phyloP scores from a whole-genome alignment of 352 stramenopile genomes.

The Globisporangium uncinulatum region DNA sequence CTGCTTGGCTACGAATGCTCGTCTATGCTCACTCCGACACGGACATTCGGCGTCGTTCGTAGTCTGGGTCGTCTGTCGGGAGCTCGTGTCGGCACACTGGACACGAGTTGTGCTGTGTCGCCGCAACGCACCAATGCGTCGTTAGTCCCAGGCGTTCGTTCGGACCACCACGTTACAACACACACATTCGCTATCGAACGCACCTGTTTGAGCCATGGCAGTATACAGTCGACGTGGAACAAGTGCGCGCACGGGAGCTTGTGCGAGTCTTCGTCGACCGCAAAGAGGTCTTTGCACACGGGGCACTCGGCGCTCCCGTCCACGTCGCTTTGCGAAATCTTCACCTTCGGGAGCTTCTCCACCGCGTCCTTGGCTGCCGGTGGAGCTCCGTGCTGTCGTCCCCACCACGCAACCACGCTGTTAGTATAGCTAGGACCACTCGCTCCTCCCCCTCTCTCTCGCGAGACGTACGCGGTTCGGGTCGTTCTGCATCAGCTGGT shows the following conservation, averaged over 20 bases:
- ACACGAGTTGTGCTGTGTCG: slow-evolving; percentile 76
- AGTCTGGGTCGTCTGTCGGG: slow-evolving; percentile 79
- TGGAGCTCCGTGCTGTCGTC: slow-evolving; percentile 62
- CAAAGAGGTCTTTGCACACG: slow-evolving; percentile 85
- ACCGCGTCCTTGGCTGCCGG: slow-evolving; percentile 71
- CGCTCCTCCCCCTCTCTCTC: not conserved
- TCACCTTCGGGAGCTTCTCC: slow-evolving; percentile 67
- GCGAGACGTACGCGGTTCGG: slow-evolving; percentile 57
- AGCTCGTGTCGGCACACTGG: slow-evolving; percentile 81
- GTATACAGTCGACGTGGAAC: slow-evolving; percentile 84
- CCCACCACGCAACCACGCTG: slow-evolving; percentile 7
- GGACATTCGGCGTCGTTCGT: slow-evolving; percentile 48
- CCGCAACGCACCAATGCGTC: not conserved
- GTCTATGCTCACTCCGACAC: slow-evolving; percentile 8
- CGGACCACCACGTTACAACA: too few relatives aligned
- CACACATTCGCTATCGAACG: not conserved
- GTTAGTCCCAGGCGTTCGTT: not conserved
- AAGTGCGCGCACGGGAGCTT: slow-evolving; percentile 68
- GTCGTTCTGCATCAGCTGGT: slow-evolving; percentile 88
- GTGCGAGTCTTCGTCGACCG: slow-evolving; percentile 68
- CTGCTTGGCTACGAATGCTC: too few relatives aligned
- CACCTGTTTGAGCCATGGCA: slow-evolving; percentile 77
- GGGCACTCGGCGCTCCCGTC: slow-evolving; percentile 74
- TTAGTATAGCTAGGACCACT: not conserved
- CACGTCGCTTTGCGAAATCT: slow-evolving; percentile 69